Conservation (phyloP, 805 yeast species). For the Wickerhamiella kazuoi region DNA sequence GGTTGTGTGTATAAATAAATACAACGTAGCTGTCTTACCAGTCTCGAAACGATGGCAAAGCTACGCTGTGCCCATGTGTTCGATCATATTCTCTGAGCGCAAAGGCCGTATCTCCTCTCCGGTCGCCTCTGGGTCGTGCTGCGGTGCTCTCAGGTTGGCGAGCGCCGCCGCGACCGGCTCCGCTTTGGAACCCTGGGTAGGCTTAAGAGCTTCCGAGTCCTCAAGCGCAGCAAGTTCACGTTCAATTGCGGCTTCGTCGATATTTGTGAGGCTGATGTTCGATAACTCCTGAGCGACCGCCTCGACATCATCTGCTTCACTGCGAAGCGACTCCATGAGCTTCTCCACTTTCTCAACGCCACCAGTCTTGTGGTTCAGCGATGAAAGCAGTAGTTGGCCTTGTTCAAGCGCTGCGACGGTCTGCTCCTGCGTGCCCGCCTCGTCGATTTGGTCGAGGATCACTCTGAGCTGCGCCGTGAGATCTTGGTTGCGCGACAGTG, state of each 20-base stretch:
- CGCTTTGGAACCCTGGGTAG: background rate
- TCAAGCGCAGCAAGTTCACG: conserved; percentile 25
- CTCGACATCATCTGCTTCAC: conserved; percentile 23
- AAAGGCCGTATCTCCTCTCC: no score
- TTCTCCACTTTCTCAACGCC: conserved; percentile 28
- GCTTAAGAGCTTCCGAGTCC: conserved; percentile 9
- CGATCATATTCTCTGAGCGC: no score
- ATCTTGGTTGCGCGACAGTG: conserved; percentile 17
- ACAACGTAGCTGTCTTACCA: no score
- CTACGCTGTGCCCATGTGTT: no score
- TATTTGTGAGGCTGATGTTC: conserved; percentile 17
- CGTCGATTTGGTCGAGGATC: conserved; percentile 27
- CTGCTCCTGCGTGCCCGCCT: conserved; percentile 26
- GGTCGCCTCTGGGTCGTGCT: no score
- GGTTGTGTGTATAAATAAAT: no score
- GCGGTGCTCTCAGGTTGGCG: no score
- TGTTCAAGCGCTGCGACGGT: conserved; percentile 24
- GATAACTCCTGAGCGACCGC: conserved; percentile 24
- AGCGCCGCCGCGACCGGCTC: no score
- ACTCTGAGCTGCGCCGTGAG: conserved; percentile 24
- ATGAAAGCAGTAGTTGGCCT: conserved; percentile 22
- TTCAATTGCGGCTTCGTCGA: conserved; percentile 20
- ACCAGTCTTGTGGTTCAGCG: conserved; percentile 26
- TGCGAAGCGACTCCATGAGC: conserved; percentile 26
- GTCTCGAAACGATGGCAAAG: no score